phyloP scores from a whole-genome alignment of 106 monocot species.

The Dioscorea zingiberensis region DNA sequence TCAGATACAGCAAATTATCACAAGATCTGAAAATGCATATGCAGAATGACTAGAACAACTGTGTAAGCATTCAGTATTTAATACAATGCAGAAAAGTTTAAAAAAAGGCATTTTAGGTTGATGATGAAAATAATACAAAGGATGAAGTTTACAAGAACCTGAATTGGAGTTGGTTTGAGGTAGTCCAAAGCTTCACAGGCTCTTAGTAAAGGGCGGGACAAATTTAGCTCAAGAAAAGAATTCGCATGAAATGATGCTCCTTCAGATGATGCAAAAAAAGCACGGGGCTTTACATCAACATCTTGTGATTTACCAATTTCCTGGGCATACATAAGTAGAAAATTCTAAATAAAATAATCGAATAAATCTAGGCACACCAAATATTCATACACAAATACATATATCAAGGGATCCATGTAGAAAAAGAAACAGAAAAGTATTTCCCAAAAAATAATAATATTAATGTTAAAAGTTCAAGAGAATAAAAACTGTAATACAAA shows the following conservation, averaged over 20 bases:
- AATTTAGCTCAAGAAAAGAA: constrained; percentile 86
- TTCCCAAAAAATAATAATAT: not conserved
- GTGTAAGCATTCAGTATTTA: too few species aligned
- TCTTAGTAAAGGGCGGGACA: constrained; percentile 86
- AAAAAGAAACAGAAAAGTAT: not conserved
- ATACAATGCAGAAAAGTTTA: too few species aligned
- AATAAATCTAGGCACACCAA: not conserved
- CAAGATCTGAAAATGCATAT: too few species aligned
- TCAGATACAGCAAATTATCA: too few species aligned
- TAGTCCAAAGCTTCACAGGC: constrained; percentile 95
- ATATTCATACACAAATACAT: not conserved
- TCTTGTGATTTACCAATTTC: constrained; percentile 22
- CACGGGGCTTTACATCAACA: not conserved
- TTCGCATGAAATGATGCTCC: constrained; percentile 86
- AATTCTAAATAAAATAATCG: not conserved
- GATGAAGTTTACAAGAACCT: constrained; percentile 36
- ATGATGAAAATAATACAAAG: too few species aligned
- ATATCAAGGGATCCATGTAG: not conserved
- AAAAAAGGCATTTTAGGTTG: too few species aligned
- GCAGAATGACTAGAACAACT: too few species aligned
- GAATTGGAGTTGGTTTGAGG: constrained; percentile 94
- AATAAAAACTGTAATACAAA: too few species aligned
- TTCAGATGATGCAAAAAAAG: constrained; percentile 82
- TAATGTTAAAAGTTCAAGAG: too few species aligned
- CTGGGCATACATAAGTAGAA: constrained; percentile 10